phyloP scores from a whole-genome alignment of 768 basidiomycete species.

The Hemileccinum rubropunctum region DNA sequence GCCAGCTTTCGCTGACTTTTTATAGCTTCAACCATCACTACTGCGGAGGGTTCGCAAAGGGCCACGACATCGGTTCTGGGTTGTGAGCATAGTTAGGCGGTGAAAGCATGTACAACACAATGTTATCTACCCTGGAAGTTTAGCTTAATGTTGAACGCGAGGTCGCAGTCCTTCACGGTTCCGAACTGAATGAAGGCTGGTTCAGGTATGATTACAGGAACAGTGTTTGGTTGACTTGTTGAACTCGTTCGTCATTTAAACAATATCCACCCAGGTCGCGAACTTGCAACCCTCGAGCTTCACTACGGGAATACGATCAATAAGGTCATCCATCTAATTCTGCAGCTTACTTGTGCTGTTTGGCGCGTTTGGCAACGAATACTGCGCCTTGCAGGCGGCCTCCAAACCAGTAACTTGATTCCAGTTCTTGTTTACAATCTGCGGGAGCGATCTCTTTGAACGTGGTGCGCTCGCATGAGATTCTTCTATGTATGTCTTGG shows the following conservation, averaged over 20 bases:
- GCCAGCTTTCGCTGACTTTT: slow-evolving; percentile 22
- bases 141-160: slow-evolving; percentile 40
- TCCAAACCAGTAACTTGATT: slow-evolving; percentile 15
- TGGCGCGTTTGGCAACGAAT: slow-evolving; percentile 47
- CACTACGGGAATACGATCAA: slow-evolving; percentile 25
- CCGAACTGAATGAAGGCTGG: slow-evolving; percentile 50
- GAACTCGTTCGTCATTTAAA: slow-evolving; percentile 41
- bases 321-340: neutral
- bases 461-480: slow-evolving; percentile 37
- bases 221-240: slow-evolving; percentile 47
- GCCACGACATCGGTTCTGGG: slow-evolving; percentile 27
- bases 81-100: neutral
- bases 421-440: slow-evolving; percentile 34
- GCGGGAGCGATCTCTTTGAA: slow-evolving; percentile 51
- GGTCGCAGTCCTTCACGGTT: slow-evolving; percentile 40
- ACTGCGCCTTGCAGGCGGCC: slow-evolving; percentile 51
- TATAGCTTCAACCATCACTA: slow-evolving; percentile 20
- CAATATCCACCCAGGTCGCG: slow-evolving; percentile 37
- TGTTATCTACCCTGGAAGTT: slow-evolving; percentile 33
- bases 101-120: no score
- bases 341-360: slow-evolving; percentile 29
- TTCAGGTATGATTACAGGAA: slow-evolving; percentile 38
- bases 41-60: slow-evolving; percentile 29
- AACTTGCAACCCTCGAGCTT: slow-evolving; percentile 42
- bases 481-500: slow-evolving; percentile 43